A percentile compares a stretch with the other conserved stretches of the same genome.
Conservation (phyloP, 345 rosid genomes). For the Populus simonii region DNA sequence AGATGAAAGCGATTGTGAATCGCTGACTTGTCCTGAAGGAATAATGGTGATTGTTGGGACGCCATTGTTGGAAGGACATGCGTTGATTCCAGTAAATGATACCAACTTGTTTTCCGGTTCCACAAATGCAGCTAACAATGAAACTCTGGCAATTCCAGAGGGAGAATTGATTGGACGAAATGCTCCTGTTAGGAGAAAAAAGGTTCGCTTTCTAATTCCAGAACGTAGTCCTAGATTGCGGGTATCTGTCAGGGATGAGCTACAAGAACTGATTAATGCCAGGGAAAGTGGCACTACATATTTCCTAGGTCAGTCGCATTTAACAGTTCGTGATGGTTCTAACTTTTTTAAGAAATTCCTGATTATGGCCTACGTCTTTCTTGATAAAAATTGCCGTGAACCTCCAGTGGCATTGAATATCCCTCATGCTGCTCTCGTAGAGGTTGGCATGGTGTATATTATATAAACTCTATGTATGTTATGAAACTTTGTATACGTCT, state of each 20-base stretch:
- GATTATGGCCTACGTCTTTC: constrained; percentile 34
- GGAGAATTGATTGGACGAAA: background rate
- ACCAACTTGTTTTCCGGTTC: background rate
- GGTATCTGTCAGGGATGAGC: constrained; percentile 34
- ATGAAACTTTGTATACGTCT: background rate
- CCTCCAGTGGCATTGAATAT: constrained; percentile 49
- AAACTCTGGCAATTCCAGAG: background rate
- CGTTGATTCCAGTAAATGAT: constrained; percentile 29
- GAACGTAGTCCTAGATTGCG: constrained; percentile 28
- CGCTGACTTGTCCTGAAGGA: constrained; percentile 28
- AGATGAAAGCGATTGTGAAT: constrained; percentile 44
- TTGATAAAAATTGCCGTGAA: constrained; percentile 46
- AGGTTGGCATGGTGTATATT: constrained; percentile 51
- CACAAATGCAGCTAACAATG: background rate
- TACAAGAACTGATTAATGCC: constrained; percentile 43
- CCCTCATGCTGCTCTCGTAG: constrained; percentile 63
- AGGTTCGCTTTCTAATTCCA: constrained; percentile 46
- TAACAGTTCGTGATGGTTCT: constrained; percentile 30
- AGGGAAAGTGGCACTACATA: constrained; percentile 65
- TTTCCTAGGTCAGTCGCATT: constrained; percentile 53
- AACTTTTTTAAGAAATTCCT: constrained; percentile 43
- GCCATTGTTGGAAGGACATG: constrained; percentile 20
- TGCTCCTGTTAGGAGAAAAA: constrained; percentile 25
- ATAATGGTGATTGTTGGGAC: constrained; percentile 41
- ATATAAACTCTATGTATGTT: constrained; percentile 21